Percentiles rank a stretch among this genome's conserved stretches.
Evolutionary conservation across 192 early-diverging fungal species (phyloP).

Genomic region (Glomus cerebriforme): DNA sequence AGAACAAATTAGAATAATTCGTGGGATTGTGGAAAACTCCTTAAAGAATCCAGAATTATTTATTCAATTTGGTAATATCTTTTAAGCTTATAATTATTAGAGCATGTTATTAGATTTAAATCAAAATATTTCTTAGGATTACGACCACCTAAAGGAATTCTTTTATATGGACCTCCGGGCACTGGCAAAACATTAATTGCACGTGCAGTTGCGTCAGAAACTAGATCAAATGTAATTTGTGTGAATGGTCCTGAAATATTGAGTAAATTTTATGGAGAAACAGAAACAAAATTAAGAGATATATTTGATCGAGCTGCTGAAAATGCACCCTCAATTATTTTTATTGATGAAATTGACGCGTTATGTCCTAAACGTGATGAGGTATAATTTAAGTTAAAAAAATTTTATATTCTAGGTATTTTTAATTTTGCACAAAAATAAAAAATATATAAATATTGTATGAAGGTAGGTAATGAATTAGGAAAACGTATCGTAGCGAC

Average conservation of each 20-base stretch:
- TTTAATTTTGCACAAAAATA: too few relatives aligned
- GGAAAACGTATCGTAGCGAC: slow-evolving; percentile 92
- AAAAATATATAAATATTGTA: slow-evolving; percentile 18
- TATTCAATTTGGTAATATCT: slow-evolving; percentile 60
- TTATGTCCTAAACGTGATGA: slow-evolving; percentile 87
- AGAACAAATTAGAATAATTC: slow-evolving; percentile 68
- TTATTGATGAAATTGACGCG: slow-evolving; percentile 95
- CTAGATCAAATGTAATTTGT: slow-evolving; percentile 68
- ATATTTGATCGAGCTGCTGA: slow-evolving; percentile 74
- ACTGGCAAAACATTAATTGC: slow-evolving; percentile 97
- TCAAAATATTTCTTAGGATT: slow-evolving; percentile 52
- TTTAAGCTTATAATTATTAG: neutral
- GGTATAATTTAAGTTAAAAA: slow-evolving; percentile 38
- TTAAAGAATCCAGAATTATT: slow-evolving; percentile 75
- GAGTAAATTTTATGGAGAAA: slow-evolving; percentile 91
- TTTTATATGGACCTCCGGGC: slow-evolving; percentile 91
- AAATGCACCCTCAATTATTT: slow-evolving; percentile 80
- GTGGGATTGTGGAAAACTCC: slow-evolving; percentile 84
- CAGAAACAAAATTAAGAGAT: slow-evolving; percentile 81
- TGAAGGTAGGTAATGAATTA: slow-evolving; percentile 70
- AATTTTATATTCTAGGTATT: neutral
- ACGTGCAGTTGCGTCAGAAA: slow-evolving; percentile 79
- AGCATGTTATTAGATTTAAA: neutral
- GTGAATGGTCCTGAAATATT: slow-evolving; percentile 93
- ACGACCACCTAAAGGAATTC: slow-evolving; percentile 85